phyloP scores from a whole-genome alignment of 306 rosid species.

The Crotalaria pallida region DNA sequence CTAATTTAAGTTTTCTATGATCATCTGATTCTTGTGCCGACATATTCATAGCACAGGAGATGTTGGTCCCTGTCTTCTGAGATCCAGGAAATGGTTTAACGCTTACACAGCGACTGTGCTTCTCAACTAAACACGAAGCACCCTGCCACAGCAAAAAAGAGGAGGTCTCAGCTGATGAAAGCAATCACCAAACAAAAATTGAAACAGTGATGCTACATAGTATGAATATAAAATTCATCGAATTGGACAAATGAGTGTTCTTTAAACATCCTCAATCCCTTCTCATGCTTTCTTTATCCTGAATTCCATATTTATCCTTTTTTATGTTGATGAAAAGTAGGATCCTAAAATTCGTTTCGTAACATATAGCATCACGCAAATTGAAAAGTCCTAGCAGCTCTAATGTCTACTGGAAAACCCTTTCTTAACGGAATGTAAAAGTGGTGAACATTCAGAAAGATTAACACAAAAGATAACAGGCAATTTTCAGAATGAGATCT shows the following conservation, averaged over 20 bases:
- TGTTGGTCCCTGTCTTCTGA: constrained; percentile 26
- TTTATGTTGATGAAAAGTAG: no score
- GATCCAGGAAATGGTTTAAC: constrained; percentile 28
- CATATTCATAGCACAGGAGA: constrained; percentile 57
- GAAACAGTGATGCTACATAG: no score
- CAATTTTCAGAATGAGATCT: neutral
- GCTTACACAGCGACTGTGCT: constrained; percentile 22
- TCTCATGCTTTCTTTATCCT: no score
- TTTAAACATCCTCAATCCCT: no score
- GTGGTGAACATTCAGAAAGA: neutral
- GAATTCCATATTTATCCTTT: no score
- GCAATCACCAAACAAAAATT: neutral
- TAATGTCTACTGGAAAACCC: neutral
- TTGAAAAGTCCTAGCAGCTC: neutral
- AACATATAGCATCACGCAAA: no score
- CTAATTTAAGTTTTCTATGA: constrained; percentile 35
- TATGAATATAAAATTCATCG: no score
- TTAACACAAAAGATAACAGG: constrained; percentile 5
- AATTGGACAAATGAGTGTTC: no score
- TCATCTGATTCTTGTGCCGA: constrained; percentile 63
- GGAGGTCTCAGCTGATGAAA: neutral
- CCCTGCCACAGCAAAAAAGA: constrained; percentile 24
- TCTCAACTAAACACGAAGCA: constrained; percentile 11
- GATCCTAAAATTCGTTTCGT: no score
- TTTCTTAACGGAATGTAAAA: neutral